Evolutionary conservation across 2,329 filamentous ascomycete genomes (phyloP), one percentile per base, ranked within the genome.

Genomic region (Colletotrichum eleusines): DNA sequence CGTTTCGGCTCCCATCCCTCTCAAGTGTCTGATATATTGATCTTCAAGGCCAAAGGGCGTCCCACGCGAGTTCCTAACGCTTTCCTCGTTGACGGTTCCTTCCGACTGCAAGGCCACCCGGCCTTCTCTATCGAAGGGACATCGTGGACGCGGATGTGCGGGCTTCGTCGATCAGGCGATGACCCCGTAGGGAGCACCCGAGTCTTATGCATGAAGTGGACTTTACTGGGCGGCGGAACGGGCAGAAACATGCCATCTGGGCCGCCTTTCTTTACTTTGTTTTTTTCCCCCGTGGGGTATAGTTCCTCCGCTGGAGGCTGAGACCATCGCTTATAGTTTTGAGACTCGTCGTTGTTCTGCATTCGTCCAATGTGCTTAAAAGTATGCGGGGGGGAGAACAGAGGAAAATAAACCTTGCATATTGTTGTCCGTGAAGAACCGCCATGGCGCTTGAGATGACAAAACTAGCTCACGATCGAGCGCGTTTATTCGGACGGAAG

Each of bases 21-120:
- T 31, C 67, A 33, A 35, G 67, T 70, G 63, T 70, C 63, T 48
- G 55, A 70, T 70, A 70, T 33, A 66, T 66, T 66, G 67, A 14
- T 26, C 11, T 31, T 20, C 20, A n/a, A 14, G 42, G 40, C 28
- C 18, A n/a, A n/a, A 14, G 46, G 11, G 23, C n/a, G n/a, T 54
- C 18, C 31, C 31, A 20, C 20, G 51, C 11, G 20, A n/a, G 9
- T 11, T 14, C 12, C 2, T 18, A 44, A 14, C 18, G 20, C 16
- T 20, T n/a, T 9, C 16, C 5, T 20, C 51, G 20, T n/a, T 35
- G 28, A 9, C n/a, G 16, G 9, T 35, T 31, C 20, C 28, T n/a
- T 54, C 9, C 9, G 31, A 35, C 11, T 3, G 51, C 11, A 54
- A 54, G 42, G 18, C 31, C 31, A 35, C 51, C 31, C 18, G 28